Percentiles rank a stretch among this genome's conserved stretches.
These are phyloP conservation scores for Neostapfia colusana DNA, from an alignment of 176 grass and related monocot genomes.

Conservation along the genomic window DNA sequence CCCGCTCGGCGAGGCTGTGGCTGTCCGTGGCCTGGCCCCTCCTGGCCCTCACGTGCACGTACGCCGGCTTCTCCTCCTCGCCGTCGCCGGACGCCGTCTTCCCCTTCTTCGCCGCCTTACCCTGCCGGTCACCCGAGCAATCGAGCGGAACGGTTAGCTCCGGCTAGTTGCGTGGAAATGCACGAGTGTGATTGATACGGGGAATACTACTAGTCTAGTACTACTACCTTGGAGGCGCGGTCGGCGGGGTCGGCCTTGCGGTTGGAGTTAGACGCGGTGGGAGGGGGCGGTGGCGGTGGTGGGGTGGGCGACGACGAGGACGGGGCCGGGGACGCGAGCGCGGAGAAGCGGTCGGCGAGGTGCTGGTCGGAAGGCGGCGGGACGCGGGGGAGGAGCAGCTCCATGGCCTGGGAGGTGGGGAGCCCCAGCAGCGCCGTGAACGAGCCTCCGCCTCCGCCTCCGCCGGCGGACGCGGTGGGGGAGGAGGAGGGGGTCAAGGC, in stretches of 20 bases:
- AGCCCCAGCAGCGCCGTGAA: conserved; percentile 69
- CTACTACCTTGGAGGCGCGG: conserved; percentile 36
- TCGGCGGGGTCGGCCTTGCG: conserved; percentile 43
- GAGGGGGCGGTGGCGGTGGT: not conserved
- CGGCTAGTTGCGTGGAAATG: not conserved
- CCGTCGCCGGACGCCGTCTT: conserved; percentile 40
- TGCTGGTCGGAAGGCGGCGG: conserved; percentile 53
- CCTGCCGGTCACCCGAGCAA: conserved; percentile 22
- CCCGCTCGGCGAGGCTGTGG: conserved; percentile 86
- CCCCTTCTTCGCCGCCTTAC: conserved; percentile 58
- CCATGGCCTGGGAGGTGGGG: conserved; percentile 48
- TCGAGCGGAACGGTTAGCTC: not conserved
- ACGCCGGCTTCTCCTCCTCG: conserved; percentile 62
- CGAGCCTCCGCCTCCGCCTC: conserved; percentile 27
- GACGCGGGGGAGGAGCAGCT: conserved; percentile 39
- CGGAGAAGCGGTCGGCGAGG: conserved; percentile 63
- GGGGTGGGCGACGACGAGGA: conserved; percentile 27
- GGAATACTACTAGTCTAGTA: not conserved
- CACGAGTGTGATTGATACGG: too few relatives aligned
- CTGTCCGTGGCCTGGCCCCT: conserved; percentile 80
- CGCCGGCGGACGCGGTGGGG: not conserved
- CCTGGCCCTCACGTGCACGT: conserved; percentile 77
- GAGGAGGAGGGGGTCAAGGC: not conserved
- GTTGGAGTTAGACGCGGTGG: conserved; percentile 31
- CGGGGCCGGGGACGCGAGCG: conserved; percentile 46